These are phyloP conservation scores for Haplosporangium sp. DNA, from an alignment of 371 early-diverging fungal genomes.

Conservation along the genomic window DNA sequence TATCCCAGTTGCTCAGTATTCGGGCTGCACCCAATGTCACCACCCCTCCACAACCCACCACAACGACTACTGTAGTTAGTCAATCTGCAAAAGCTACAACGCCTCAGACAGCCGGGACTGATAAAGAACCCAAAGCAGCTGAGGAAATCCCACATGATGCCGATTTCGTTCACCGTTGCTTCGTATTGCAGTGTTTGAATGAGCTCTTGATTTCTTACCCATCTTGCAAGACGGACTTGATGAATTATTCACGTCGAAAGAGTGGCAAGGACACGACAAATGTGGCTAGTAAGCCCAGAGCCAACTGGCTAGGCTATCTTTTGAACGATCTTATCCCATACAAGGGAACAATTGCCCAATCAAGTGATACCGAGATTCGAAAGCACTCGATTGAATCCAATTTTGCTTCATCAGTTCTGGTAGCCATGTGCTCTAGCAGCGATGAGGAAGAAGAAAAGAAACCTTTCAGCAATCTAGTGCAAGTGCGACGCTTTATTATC, in stretches of 20 bases:
- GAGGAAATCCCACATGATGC: slow-evolving; percentile 28
- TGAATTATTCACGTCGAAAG: slow-evolving; percentile 69
- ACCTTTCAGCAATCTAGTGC: slow-evolving; percentile 66
- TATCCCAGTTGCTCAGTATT: slow-evolving; percentile 57
- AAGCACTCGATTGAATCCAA: slow-evolving; percentile 74
- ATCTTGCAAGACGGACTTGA: slow-evolving; percentile 81
- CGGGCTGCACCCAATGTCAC: background rate
- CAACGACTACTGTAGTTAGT: slow-evolving; percentile 10
- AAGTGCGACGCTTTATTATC: slow-evolving; percentile 75
- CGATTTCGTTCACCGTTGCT: slow-evolving; percentile 79
- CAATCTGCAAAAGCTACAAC: background rate
- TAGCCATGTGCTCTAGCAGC: slow-evolving; percentile 66
- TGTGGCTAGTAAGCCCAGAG: slow-evolving; percentile 39
- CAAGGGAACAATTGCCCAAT: slow-evolving; percentile 61
- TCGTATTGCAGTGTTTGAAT: slow-evolving; percentile 86
- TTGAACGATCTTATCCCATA: slow-evolving; percentile 75
- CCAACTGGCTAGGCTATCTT: slow-evolving; percentile 62
- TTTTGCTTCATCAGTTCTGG: slow-evolving; percentile 73
- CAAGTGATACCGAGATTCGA: slow-evolving; percentile 62
- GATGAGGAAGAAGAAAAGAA: slow-evolving; percentile 61
- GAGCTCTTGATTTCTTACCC: slow-evolving; percentile 90
- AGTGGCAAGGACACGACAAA: slow-evolving; percentile 57
- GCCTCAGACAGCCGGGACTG: background rate
- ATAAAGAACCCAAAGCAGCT: slow-evolving; percentile 23
- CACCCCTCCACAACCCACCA: background rate